These are phyloP conservation scores for Fusarium nelsonii DNA, from an alignment of 2,329 filamentous ascomycete species.

Conservation along the genomic window DNA sequence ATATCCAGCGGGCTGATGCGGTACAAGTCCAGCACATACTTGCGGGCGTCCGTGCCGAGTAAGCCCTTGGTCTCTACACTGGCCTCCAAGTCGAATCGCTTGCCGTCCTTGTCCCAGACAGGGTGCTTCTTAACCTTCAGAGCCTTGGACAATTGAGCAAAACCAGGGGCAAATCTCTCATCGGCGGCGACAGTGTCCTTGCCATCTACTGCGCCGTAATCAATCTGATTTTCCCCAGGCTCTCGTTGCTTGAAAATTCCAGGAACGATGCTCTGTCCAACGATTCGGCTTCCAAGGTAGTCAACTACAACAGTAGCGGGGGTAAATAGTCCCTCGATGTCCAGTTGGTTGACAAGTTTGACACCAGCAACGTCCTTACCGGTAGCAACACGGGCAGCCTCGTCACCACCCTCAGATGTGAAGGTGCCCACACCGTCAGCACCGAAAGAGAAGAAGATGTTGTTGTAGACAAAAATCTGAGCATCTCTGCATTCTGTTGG, in stretches of 20 bases:
- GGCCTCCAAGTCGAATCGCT: conserved; percentile 90
- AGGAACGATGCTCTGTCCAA: conserved; percentile 97
- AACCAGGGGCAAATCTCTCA: conserved; percentile 84
- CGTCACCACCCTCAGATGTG: conserved; percentile 94
- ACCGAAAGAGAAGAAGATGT: conserved; percentile 99
- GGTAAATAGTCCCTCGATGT: conserved; percentile 93
- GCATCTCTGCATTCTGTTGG: conserved; percentile 93
- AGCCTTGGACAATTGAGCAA: conserved; percentile 90
- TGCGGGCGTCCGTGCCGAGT: conserved; percentile 95
- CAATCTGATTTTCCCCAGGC: conserved; percentile 97
- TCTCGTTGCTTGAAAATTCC: conserved; percentile 99
- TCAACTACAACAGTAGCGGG: conserved; percentile 97
- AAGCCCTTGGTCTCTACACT: conserved; percentile 98
- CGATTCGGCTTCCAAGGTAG: conserved; percentile 95
- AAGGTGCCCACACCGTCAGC: conserved; percentile 98
- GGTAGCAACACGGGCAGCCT: conserved; percentile 94
- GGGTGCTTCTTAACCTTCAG: conserved; percentile 93
- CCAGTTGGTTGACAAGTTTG: conserved; percentile 94
- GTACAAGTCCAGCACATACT: conserved; percentile 98
- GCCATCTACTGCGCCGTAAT: conserved; percentile 97
- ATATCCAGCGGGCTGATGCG: conserved; percentile 93
- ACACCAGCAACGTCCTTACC: conserved; percentile 97
- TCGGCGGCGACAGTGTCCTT: conserved; percentile 95
- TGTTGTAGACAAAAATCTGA: conserved; percentile 99
- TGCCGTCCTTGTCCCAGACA: conserved; percentile 97